Base-by-base conservation (phyloP, 225 moss, liverwort and hornwort species). In the Sphagnum contortum region DNA sequence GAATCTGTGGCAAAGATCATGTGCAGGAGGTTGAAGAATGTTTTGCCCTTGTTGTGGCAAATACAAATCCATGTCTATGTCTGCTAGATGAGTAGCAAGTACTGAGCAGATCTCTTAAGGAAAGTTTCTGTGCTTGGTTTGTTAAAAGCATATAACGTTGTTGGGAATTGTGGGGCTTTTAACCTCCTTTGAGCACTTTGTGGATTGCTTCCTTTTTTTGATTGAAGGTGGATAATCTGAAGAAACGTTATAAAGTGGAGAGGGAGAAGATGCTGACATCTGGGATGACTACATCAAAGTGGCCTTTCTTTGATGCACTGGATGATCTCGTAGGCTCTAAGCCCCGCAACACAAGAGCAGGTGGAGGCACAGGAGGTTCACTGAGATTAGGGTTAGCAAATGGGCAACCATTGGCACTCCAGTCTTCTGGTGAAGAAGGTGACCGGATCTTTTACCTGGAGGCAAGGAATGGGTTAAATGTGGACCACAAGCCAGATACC, bases 201-300 rank as follows among this genome's bases (percentile, higher is more conserved):
- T 29, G 29, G 29, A 29, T 29, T 29, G 29, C 29, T 29, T 29
- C 29, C 29, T 0, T 29, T 29, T 29, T 29, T 29, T 13, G 59
- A 52, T 14, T 8, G 63, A 61, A 79, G 79, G 80, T 80, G 44
- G 80, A 80, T 60, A 81, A 81, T 45, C 64, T 81, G 57, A 81
- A 81, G 64, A 81, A 81, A 60, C 81, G 81, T 59, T 81, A 81
- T 63, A 81, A 81, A 64, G 81, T 81, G 57, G 81, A 81, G 56
- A 74, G 77, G 61, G 81, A 81, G 55, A 81, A 81, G 44, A 77
- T 77, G 12, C 73, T 68, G 5, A 76, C 76, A 8, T 80, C 80
- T 4, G 80, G 80, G 29, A 71, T 68, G 5, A 76, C 70, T n/a
- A 66, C 67, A 1, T 80, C 80, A 1, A 80, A 80, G 63, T 80